A percentile compares a stretch with the other conserved stretches of the same genome.
Evolutionary conservation across 306 rosid genomes (phyloP).

Genomic region (Cicer yamashitae): DNA sequence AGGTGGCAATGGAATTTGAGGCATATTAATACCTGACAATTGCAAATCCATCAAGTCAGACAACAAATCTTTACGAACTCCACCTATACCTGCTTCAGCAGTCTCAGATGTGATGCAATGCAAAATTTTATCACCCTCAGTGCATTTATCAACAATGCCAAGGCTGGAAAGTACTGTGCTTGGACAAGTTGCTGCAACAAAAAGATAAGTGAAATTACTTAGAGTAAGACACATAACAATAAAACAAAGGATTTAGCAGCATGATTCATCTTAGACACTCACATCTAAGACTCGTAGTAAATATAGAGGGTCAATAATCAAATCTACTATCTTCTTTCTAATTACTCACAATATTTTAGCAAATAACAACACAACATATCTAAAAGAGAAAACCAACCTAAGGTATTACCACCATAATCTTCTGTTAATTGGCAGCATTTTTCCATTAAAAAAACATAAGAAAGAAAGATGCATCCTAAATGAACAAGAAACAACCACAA

Average conservation of each 20-base stretch:
- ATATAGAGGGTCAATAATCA: constrained; percentile 19
- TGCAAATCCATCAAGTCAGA: constrained; percentile 64
- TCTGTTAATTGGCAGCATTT: constrained; percentile 31
- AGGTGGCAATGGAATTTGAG: constrained; percentile 47
- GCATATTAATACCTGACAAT: constrained; percentile 49
- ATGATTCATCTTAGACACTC: constrained; percentile 31
- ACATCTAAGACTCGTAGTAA: constrained; percentile 22
- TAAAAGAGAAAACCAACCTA: constrained; percentile 7
- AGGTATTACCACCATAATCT: constrained; percentile 2
- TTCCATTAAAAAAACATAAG: constrained; percentile 11
- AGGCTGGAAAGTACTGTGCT: constrained; percentile 59
- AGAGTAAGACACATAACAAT: neutral
- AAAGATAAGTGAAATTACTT: constrained; percentile 41
- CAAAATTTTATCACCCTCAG: constrained; percentile 59
- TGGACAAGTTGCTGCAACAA: constrained; percentile 59
- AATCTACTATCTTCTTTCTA: constrained; percentile 16
- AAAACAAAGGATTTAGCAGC: constrained; percentile 34
- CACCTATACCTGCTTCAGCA: constrained; percentile 56
- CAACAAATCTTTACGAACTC: constrained; percentile 48
- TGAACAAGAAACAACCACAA: constrained; percentile 26
- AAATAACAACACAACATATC: constrained; percentile 16
- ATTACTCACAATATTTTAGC: constrained; percentile 31
- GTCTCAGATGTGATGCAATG: constrained; percentile 61
- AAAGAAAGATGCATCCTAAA: constrained; percentile 41
- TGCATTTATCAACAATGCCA: constrained; percentile 65